Evolutionary conservation across 352 stramenopile species (phyloP), one percentile per base, ranked within the genome.

Genomic region (Pythium angustatum): DNA sequence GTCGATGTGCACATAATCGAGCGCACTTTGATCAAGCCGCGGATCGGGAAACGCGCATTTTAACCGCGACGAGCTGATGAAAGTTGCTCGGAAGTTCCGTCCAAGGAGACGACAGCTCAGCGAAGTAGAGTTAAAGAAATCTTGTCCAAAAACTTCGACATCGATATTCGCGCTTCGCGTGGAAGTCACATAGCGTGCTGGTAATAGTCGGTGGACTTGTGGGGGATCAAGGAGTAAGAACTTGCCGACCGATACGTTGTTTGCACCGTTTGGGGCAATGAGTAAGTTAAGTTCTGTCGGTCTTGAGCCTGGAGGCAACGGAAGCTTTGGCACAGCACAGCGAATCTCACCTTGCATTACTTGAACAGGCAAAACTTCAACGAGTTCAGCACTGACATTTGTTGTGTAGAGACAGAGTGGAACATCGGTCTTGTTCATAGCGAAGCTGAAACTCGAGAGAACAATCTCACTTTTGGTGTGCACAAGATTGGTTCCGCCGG

Each of bases 191-290:
- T 40, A 43, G 7, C 12, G 43, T 5, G 50, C 22, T 17, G 64
- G 64, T 34, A 15, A 41, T 4, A 71, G 5, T 10, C 57, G 48
- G 28, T 66, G 27, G 10, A 62, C n/a, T 21, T 62, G 57, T 28
- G 64, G 64, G 7, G 40, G 50, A 33, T 48, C 34, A 21, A 52
- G 15, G 7, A 71, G 7, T 15, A 31, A 33, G 10, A 71, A 58
- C 19, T 51, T 22, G 15, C 56, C 56, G 10, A 58, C 47, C 11
- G 41, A 53, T 3, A 66, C 64, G 30, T 51, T 51, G 21, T 62
- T 65, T 15, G 36, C 31, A 50, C 64, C 64, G 44, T 71, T 71
- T 1, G 64, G 64, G 11, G 33, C 17, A 3, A 65, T 19, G 19
- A 43, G 38, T 7, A 64, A 8, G 5, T 53, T 11, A 10, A 68